Base-by-base conservation (phyloP, 140 eudicot genomes). In the Senecio squalidus region DNA sequence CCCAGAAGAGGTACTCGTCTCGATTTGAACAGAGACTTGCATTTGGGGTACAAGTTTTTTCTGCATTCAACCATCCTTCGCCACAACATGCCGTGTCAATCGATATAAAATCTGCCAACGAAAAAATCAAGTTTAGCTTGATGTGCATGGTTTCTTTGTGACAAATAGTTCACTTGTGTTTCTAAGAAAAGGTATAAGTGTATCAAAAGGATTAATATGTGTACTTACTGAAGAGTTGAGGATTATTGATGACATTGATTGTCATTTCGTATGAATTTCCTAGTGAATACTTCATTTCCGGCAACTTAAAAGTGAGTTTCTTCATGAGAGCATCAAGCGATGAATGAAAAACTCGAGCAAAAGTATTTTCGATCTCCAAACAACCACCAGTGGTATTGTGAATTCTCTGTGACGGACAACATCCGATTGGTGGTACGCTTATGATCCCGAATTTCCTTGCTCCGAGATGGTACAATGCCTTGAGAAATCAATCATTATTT, bases 11-110 rank as follows among this genome's bases (percentile, higher is more conserved):
- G 56, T 73, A 77, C 7, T 70, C 48, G 17, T 58, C 31, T 15
- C 88, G 74, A 43, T 74, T 76, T 6, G 52, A 15, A 60, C 93
- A 84, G 15, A 80, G 69, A 16, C 52, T 18, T 46, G 84, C 77
- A 3, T 64, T 55, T 1, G 76, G 69, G 45, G 48, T 62, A 25
- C 86, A 84, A 6, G 11, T 9, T 6, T 43, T 59, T 59, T 76
- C 75, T 4, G 80, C 93, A 26, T 64, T 71, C 7, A 80, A 55
- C 65, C 25, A 26, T 3, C 88, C 93, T n/a, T 41, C 6, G 4
- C 93, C 93, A 53, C 93, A 84, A 62, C 93, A 80, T 17, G 84
- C 84, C 4, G 61, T 51, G 24, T 74, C 81, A 16, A 76, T 70
- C 5, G 75, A 41, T 2, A 50, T 63, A 5, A 84, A 76, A 3